Base-by-base conservation (phyloP, 305 asterid species). In the Solanum hybrid region DNA sequence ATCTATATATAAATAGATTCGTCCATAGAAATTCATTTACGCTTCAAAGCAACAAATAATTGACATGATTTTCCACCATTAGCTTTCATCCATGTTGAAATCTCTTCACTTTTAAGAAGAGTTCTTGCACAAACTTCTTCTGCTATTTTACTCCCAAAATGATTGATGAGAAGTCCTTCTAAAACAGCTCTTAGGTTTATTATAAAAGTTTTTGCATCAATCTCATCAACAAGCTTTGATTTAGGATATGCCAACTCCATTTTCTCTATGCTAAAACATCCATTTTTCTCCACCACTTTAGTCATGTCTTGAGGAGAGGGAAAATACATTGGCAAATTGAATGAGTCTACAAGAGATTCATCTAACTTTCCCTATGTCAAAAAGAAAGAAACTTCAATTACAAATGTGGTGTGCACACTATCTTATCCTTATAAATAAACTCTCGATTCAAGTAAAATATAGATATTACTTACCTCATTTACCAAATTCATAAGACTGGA, bases 241-340 rank as follows among this genome's bases (percentile, higher is more conserved):
- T 36, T 5, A 14, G 33, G 6, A 79, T 79, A n/a, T 36, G 22
- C 39, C 1, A 36, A 79, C 2, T 79, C 61, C 1, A 79, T 22
- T 36, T 1, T 79, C 33, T 79, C 86, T 1, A 79, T 36, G 61
- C 33, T 79, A 79, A 79, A 79, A 36, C 12, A 36, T 12, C 11
- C 86, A 79, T 79, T 79, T 36, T 3, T 36, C 61, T 79, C 4
- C 11, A 79, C 57, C 18, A 79, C 61, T 79, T 79, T 79, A 79
- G 61, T 36, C 57, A 79, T 79, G 20, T 79, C 57, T 36, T 36
- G 22, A 11, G 11, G 11, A 79, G 85, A 79, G 3, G 46, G 16
- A 79, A 79, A 36, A 36, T 79, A 79, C 11, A 79, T 11, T 36
- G 57, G 85, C 31, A 78, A 10, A 78, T 78, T 78, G 51, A 78